phyloP scores from a whole-genome alignment of 345 rosid species.

The Erucastrum elatum region DNA sequence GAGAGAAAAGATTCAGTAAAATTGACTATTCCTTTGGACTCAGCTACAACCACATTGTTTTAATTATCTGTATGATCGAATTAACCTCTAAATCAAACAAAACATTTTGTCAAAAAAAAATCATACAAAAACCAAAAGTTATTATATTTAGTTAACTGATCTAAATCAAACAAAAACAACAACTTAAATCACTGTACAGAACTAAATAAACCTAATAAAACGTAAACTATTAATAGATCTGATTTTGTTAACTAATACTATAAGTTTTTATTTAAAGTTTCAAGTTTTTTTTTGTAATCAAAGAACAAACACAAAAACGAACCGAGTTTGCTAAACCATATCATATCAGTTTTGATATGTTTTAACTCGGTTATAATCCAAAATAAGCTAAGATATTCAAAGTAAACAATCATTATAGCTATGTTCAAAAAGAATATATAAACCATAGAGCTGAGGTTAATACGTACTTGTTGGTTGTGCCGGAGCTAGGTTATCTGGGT shows the following conservation, averaged over 20 bases:
- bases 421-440: not conserved
- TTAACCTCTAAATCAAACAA: not conserved
- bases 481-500: slow-evolving; percentile 23
- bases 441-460: not conserved
- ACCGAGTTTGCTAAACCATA: not conserved
- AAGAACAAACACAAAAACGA: not conserved
- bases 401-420: not conserved
- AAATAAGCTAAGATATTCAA: not conserved
- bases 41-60: not conserved
- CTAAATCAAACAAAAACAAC: not conserved
- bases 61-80: not conserved
- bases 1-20: not conserved
- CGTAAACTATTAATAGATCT: not conserved
- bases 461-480: slow-evolving; percentile 23
- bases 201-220: not conserved
- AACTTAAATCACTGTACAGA: not conserved
- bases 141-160: not conserved
- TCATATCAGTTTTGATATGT: not conserved
- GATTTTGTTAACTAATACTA: not conserved
- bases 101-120: not conserved
- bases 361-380: not conserved
- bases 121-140: not conserved
- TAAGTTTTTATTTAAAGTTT: not conserved
- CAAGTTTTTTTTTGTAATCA: not conserved
- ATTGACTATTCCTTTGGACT: not conserved